Evolutionary conservation across 495 filamentous ascomycete genomes (phyloP), one percentile per base, ranked within the genome.

Genomic region (Jackrogersella multiformis): DNA sequence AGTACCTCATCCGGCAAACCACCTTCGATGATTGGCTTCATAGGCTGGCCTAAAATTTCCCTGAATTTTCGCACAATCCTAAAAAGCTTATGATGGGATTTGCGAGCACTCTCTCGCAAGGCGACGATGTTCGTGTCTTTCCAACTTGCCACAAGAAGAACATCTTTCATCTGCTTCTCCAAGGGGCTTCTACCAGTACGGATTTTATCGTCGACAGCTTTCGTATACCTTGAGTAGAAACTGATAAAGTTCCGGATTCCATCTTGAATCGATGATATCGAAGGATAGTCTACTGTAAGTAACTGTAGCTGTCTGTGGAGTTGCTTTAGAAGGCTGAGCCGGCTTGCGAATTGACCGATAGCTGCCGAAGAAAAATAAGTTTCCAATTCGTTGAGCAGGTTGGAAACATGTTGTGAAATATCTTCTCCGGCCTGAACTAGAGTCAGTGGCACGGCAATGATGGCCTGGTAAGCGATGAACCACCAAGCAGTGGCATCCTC

Each of bases 61-160:
- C 95, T 84, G 74, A 96, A 98, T 77, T 96, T 97, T 48, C 92
- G 85, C 51, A 99, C 91, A 24, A 96, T 78, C 70, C 92, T 94
- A 77, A 96, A 94, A 8, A 99, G 82, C 74, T 96, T 97, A 66
- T 90, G 86, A 73, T 98, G 96, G 6, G 94, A 97, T 57, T 90
- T 87, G 72, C 89, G 86, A 1, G 95, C 92, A 76, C 93, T 97
- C 61, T 97, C 93, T 70, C 87, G 83, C 36, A 99, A 78, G 5
- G 92, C 90, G 55, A 90, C 87, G 52, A 99, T 94, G 65, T 97
- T 98, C 20, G 90, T 97, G 68, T 98, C 96, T 72, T 96, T 95
- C 96, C 96, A 98, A 73, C 91, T 96, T 1, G 92, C 92, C 58
- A 98, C 77, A 28, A 94, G 84, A 18, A 98, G 83, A 26, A 97